A percentile compares a stretch with the other conserved stretches of the same genome.
These are phyloP conservation scores for Galerina sulciceps DNA, from an alignment of 768 basidiomycete genomes.

Conservation along the genomic window DNA sequence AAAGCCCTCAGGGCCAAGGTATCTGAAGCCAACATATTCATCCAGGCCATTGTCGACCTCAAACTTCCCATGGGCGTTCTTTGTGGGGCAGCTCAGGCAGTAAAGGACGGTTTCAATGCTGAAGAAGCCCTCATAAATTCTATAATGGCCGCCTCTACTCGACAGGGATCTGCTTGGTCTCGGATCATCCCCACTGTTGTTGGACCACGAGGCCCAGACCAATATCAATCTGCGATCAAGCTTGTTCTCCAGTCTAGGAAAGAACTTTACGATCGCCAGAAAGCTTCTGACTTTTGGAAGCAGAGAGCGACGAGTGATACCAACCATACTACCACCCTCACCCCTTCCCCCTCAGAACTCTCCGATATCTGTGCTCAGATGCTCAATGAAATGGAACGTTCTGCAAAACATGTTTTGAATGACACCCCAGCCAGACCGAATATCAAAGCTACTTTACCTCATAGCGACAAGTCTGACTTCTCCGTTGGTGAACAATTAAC, in stretches of 20 bases:
- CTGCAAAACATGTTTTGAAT: background rate
- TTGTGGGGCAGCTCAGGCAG: constrained; percentile 28
- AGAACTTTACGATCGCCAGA: constrained; percentile 42
- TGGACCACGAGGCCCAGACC: constrained; percentile 39
- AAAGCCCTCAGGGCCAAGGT: constrained; percentile 28
- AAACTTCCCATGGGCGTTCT: constrained; percentile 37
- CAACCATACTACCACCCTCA: constrained; percentile 27
- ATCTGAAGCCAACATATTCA: constrained; percentile 36
- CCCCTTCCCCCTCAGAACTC: constrained; percentile 40
- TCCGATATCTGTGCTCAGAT: constrained; percentile 34
- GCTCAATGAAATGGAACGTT: constrained; percentile 25
- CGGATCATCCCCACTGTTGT: constrained; percentile 39
- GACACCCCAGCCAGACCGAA: background rate
- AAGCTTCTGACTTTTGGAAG: constrained; percentile 48
- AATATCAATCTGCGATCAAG: constrained; percentile 50
- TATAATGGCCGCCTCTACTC: constrained; percentile 44
- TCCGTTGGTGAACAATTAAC: no score
- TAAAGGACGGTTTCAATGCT: constrained; percentile 34
- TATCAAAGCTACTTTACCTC: background rate
- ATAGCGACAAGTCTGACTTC: no score
- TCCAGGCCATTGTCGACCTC: constrained; percentile 40
- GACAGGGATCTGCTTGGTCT: constrained; percentile 45
- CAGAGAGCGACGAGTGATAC: constrained; percentile 37
- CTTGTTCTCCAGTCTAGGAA: constrained; percentile 47
- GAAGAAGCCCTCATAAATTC: constrained; percentile 48